Evolutionary conservation across 805 yeast species (phyloP).

Genomic region (Cyberlindnera bimundalis): DNA sequence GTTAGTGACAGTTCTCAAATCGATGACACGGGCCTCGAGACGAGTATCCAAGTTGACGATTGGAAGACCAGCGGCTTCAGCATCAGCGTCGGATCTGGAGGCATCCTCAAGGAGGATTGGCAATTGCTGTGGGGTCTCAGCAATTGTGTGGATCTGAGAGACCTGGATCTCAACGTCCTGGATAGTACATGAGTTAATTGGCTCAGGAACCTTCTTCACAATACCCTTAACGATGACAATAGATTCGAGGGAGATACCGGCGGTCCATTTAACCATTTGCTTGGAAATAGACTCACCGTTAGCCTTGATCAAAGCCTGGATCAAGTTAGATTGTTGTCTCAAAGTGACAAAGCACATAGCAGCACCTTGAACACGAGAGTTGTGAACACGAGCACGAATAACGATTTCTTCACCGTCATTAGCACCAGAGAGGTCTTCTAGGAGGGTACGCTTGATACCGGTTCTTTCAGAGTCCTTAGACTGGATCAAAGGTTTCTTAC

Average conservation of each 20-base stretch:
- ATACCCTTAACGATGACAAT: constrained; percentile 88
- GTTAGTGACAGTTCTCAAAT: constrained; percentile 93
- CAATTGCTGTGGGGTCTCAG: constrained; percentile 87
- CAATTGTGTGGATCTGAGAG: constrained; percentile 67
- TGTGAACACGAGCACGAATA: constrained; percentile 93
- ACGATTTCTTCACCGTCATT: constrained; percentile 73
- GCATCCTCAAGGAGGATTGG: constrained; percentile 98
- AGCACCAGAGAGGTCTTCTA: constrained; percentile 53
- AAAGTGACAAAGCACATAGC: constrained; percentile 87
- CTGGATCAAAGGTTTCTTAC: constrained; percentile 84
- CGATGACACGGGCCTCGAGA: constrained; percentile 92
- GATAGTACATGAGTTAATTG: constrained; percentile 84
- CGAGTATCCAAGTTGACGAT: constrained; percentile 95
- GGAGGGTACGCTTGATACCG: constrained; percentile 58
- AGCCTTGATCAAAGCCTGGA: constrained; percentile 83
- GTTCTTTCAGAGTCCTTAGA: constrained; percentile 54
- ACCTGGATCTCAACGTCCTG: constrained; percentile 86
- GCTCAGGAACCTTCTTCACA: constrained; percentile 80
- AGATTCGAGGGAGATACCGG: constrained; percentile 78
- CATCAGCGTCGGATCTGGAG: constrained; percentile 89
- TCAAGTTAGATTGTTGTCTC: constrained; percentile 81
- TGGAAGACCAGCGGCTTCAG: constrained; percentile 87
- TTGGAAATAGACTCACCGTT: constrained; percentile 76
- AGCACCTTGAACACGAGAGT: constrained; percentile 92
- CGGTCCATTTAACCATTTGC: constrained; percentile 96